These are phyloP conservation scores for Pseudogymnoascus sp. DNA, from an alignment of 2,329 filamentous ascomycete species.

Conservation along the genomic window DNA sequence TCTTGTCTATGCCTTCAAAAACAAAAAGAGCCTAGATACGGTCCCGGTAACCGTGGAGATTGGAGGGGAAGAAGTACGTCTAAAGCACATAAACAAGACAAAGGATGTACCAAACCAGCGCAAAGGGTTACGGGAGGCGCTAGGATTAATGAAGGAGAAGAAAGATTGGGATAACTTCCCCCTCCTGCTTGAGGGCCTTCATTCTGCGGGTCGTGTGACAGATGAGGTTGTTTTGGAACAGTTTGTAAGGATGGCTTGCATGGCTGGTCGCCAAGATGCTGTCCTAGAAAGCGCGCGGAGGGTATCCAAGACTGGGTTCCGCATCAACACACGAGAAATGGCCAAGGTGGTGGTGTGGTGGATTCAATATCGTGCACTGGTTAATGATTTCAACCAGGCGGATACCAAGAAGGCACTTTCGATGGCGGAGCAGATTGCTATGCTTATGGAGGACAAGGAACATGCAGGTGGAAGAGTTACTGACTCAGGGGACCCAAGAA, in stretches of 20 bases:
- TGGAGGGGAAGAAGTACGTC: constrained; percentile 38
- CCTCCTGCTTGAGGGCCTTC: constrained; percentile 26
- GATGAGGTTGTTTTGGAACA: neutral
- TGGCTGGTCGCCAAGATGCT: constrained; percentile 21
- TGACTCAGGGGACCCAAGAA: constrained; percentile 29
- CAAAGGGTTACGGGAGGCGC: constrained; percentile 15
- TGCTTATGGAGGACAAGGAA: constrained; percentile 24
- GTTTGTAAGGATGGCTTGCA: constrained; percentile 17
- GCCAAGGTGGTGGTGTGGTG: constrained; percentile 19
- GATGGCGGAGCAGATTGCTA: constrained; percentile 25
- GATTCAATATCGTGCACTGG: constrained; percentile 21
- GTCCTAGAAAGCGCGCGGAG: constrained; percentile 26
- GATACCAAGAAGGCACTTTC: constrained; percentile 24
- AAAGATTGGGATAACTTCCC: constrained; percentile 29
- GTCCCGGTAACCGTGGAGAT: constrained; percentile 52
- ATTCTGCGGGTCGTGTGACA: constrained; percentile 12
- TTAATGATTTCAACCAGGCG: constrained; percentile 18
- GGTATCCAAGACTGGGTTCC: constrained; percentile 23
- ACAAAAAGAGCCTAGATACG: constrained; percentile 40
- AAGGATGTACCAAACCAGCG: constrained; percentile 19
- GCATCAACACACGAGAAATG: constrained; percentile 17
- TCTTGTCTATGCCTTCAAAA: constrained; percentile 41
- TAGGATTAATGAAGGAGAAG: constrained; percentile 26
- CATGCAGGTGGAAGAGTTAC: constrained; percentile 18
- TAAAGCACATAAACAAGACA: constrained; percentile 23